Evolutionary conservation across 1,139 yeast genomes (phyloP).

Genomic region (Diutina scorzettiae): DNA sequence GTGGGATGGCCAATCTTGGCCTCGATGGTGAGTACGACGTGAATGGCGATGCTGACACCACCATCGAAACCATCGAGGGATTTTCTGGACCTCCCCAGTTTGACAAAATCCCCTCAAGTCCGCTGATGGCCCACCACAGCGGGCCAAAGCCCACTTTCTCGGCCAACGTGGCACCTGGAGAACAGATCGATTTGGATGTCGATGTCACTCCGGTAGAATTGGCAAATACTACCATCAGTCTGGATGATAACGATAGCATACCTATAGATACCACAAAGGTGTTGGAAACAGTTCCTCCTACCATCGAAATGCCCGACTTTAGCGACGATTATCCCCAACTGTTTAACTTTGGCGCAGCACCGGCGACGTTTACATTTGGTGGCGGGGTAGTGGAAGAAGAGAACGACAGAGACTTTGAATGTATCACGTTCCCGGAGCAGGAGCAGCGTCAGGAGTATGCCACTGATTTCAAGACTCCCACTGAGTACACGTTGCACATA

Average conservation of each 20-base stretch:
- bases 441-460: conserved; percentile 17
- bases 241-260: neutral
- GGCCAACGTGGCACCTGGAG: neutral
- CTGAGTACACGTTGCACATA: conserved; percentile 89
- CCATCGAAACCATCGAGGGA: neutral
- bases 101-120: neutral
- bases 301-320: conserved; percentile 1
- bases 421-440: neutral
- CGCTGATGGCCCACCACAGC: conserved; percentile 4
- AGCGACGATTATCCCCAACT: neutral
- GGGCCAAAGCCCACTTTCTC: neutral
- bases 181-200: neutral
- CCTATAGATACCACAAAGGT: neutral
- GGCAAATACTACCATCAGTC: neutral
- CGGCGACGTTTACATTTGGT: conserved; percentile 1
- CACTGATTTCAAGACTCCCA: conserved; percentile 65
- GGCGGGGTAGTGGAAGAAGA: neutral
- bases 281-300: neutral
- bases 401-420: neutral
- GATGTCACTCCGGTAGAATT: conserved; percentile 4
- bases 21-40: neutral
- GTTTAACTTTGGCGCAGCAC: neutral
- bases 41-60: neutral
- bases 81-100: neutral
- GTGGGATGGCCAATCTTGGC: neutral